Evolutionary conservation across 139 green algal species (phyloP), one percentile per base, ranked within the genome.

Genomic region (Closterium sp.): DNA sequence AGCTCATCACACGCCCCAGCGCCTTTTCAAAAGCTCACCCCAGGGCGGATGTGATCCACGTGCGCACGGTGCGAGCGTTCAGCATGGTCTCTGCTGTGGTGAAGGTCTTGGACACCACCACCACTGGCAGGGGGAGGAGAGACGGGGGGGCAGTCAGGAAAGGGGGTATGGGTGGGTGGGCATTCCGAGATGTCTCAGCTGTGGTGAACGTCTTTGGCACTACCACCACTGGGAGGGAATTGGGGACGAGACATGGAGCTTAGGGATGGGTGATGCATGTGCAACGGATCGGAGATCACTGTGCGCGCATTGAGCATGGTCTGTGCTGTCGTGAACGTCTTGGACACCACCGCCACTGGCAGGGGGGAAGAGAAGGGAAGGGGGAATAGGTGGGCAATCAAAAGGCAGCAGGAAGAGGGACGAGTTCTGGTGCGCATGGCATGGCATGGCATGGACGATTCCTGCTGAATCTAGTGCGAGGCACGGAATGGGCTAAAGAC

Each of bases 191-290:
- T n/a, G 98, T 99, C 95, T 99, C 98, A 7, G 97, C 98, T 3
- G 98, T 99, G 90, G 98, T 99, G 96, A 99, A 99, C 23, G 98
- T 99, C 96, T 99, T 99, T 91, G 96, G 98, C 25, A 99, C 96
- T 0, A 99, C 96, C 28, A 99, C 96, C 31, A 95, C 90, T 93
- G 90, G 85, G 30, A 87, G 28, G 23, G 23, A 4, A 31, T 91
- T 19, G 36, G 36, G 6, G 36, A 6, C 4, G 36, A 55, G 36
- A 6, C 36, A 55, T 55, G 36, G 36, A 55, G 36, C 36, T 12
- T 6, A 55, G 36, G 36, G 36, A 55, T 55, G 36, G 6, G 6
- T 6, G 36, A 55, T 55, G 36, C 36, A 55, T 55, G 36, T 55
- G 36, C 36, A 55, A 4, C 6, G 36, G n/a, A n/a, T 55, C 36